A percentile compares a stretch with the other conserved stretches of the same genome.
Evolutionary conservation across 768 basidiomycete species (phyloP).

Genomic region (Mycena filopes): DNA sequence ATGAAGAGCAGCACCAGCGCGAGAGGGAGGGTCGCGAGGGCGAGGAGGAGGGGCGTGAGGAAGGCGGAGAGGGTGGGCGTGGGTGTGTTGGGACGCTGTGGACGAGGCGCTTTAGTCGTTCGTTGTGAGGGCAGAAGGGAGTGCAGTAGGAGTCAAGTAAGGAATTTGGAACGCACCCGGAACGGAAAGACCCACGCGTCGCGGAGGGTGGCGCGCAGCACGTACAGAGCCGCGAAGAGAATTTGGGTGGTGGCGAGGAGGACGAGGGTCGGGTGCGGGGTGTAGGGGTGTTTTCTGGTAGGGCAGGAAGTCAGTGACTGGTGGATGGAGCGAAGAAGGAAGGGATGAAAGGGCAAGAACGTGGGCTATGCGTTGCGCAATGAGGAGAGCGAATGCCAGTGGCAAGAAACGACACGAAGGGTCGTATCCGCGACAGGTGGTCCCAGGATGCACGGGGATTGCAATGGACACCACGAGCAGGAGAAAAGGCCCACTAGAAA

Average conservation of each 20-base stretch:
- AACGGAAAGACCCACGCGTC: conserved; percentile 48
- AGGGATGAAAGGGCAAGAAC: not conserved
- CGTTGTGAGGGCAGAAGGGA: too few species aligned
- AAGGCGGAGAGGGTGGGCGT: conserved; percentile 36
- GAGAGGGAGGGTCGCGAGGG: conserved; percentile 47
- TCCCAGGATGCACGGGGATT: too few species aligned
- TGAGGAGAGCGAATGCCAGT: too few species aligned
- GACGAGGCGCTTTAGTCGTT: not conserved
- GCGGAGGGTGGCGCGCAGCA: conserved; percentile 67
- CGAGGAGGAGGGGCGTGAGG: conserved; percentile 53
- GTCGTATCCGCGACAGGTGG: too few species aligned
- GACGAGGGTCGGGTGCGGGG: conserved; percentile 75
- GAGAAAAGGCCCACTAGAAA: too few species aligned
- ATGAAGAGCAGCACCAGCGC: conserved; percentile 60
- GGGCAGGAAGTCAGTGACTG: not conserved
- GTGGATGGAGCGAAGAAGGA: too few species aligned
- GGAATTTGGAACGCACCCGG: conserved; percentile 24
- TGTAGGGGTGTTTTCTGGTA: conserved; percentile 76
- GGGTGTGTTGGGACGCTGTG: conserved; percentile 19
- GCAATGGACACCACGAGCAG: too few species aligned
- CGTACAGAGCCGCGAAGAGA: conserved; percentile 56
- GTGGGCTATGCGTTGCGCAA: too few species aligned
- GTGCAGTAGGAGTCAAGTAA: not conserved
- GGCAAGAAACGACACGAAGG: too few species aligned
- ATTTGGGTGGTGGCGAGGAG: conserved; percentile 68